Base-by-base conservation (phyloP, 805 yeast genomes). In the Starmerella asiatica region DNA sequence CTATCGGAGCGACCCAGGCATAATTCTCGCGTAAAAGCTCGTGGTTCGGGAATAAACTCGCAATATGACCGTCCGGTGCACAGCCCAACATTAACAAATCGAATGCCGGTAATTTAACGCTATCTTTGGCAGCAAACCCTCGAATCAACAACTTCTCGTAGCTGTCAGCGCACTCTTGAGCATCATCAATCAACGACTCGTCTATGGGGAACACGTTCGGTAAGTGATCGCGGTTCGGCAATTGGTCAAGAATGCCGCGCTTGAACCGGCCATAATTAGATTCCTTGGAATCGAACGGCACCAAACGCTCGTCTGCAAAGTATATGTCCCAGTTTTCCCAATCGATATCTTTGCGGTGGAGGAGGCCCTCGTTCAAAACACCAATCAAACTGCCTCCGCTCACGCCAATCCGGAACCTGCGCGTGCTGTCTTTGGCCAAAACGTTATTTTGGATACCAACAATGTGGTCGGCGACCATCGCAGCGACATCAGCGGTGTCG, bases 11-110 rank as follows among this genome's bases (percentile, higher is more conserved):
- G 47, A 86, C 86, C 96, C 97, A 88, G 1, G 96, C 96, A 50
- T 79, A 70, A 46, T 78, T 73, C 59, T 88, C 98, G 56, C 96
- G 71, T 49, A 88, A 65, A 40, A 81, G 79, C 50, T 82, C 91
- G 55, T 82, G 91, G 56, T 79, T 79, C 18, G 98, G 98, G 67
- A 88, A 88, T 40, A 88, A 70, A n/a, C 94, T 84, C 38, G 95
- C 94, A 55, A 84, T 82, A 60, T 88, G 98, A 18, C 98, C 98
- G 60, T 88, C 98, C 3, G 97, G 97, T 1, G 98, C 98, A 67
- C 97, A 88, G 20, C 98, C 98, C 43, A 91, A 68, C 49, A 91
- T 65, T 46, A 91, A 71, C 39, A 91, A 64, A 60, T 91, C 97
- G 63, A 91, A 88, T 74, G 83, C 76, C 44, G 98, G 98, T 46